Percentiles rank a stretch among this genome's conserved stretches.
phyloP scores from a whole-genome alignment of 345 rosid species.

The Mallotus nudiflorus region DNA sequence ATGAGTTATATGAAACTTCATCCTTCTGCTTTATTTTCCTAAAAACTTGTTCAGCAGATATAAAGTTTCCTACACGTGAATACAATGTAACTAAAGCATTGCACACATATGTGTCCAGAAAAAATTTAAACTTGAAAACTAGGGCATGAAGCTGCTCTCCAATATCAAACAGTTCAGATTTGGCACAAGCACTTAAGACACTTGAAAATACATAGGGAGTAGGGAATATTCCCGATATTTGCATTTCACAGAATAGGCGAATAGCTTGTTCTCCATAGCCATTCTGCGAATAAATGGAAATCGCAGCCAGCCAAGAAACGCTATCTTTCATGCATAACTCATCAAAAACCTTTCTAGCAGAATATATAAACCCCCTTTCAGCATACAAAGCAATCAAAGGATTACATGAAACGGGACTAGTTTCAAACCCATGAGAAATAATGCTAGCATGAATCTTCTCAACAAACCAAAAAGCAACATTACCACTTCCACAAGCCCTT shows the following conservation, averaged over 20 bases:
- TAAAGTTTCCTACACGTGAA: conserved; percentile 53
- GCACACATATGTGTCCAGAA: conserved; percentile 67
- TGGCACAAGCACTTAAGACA: conserved; percentile 79
- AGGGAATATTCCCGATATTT: conserved; percentile 43
- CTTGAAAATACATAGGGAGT: conserved; percentile 83
- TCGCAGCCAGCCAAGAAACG: conserved; percentile 84
- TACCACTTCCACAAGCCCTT: conserved; percentile 47
- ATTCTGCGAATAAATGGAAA: conserved; percentile 69
- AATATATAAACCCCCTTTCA: conserved; percentile 53
- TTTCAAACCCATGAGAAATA: conserved; percentile 52
- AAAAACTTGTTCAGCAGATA: conserved; percentile 71
- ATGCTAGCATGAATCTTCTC: conserved; percentile 69
- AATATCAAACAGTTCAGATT: conserved; percentile 45
- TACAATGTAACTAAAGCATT: conserved; percentile 82
- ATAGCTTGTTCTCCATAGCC: conserved; percentile 61
- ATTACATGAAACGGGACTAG: conserved; percentile 49
- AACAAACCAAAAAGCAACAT: conserved; percentile 34
- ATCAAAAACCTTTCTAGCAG: conserved; percentile 61
- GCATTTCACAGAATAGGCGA: conserved; percentile 61
- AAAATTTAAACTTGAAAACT: conserved; percentile 65
- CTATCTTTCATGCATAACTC: conserved; percentile 53
- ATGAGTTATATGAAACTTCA: conserved; percentile 74
- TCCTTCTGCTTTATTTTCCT: conserved; percentile 57
- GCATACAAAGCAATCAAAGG: conserved; percentile 69
- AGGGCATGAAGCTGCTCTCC: conserved; percentile 81